Base-by-base conservation (phyloP, 2,329 filamentous ascomycete species). In the Chaetomium sp. region DNA sequence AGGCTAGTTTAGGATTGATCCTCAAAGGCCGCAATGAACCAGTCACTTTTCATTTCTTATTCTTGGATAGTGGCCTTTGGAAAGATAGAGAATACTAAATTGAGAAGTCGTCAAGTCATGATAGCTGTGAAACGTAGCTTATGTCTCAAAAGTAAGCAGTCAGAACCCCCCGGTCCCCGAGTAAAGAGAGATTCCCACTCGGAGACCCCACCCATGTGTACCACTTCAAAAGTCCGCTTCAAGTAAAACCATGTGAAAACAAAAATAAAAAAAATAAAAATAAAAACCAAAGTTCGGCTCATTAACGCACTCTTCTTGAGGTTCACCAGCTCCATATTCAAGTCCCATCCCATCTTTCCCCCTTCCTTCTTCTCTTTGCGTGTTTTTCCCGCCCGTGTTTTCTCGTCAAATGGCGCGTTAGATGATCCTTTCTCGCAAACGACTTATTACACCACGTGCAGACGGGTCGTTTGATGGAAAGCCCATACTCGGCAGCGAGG, bases 401-500 rank as follows among this genome's bases (percentile, higher is more conserved):
- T 2, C 4, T 16, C 0, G n/a, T 56, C 35, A 35, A 1, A 29
- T 25, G 53, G 7, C 64, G 50, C 23, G 33, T 49, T 2, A 56
- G 13, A 45, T 53, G 45, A 19, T 64, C 60, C 10, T 25, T 29
- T 21, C 64, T 49, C 13, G 57, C 27, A 49, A n/a, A 66, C 2
- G 33, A 31, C 13, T 2, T 21, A 4, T 4, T 7, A 8, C 62
- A 65, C 50, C 38, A 54, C 6, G 19, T 10, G 50, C 61, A 66
- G 10, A 35, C 0, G 12, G 38, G 21, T 3, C 33, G 29, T 25
- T 38, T 1, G 1, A 10, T 27, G 3, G 57, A 33, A n/a, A 64
- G 23, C 7, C n/a, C 21, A 21, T 50, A 4, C 12, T 13, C 1
- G 4, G 27, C 31, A 13, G 51, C 60, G n/a, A 23, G 4, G 12